These are phyloP conservation scores for Calendula officinalis DNA, from an alignment of 129 eudicot species.

Conservation along the genomic window DNA sequence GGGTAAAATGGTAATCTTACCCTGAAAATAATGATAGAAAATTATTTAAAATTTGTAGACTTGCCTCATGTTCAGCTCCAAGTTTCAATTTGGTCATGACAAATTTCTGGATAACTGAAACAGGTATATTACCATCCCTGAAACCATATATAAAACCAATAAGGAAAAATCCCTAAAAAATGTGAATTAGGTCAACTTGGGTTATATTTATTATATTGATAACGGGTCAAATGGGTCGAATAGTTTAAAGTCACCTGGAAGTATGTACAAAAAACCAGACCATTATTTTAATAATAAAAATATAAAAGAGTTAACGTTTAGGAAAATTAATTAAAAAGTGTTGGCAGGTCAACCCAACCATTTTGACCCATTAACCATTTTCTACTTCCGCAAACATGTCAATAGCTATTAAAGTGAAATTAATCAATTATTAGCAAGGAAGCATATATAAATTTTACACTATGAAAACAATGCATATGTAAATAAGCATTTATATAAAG, in stretches of 20 bases:
- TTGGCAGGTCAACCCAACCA: neutral
- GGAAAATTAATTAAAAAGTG: neutral
- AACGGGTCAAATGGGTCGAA: neutral
- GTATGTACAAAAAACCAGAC: too few species aligned
- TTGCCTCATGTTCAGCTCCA: conserved; percentile 75
- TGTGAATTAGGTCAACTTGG: neutral
- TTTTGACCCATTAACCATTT: neutral
- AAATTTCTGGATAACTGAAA: conserved; percentile 70
- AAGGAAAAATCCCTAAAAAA: neutral
- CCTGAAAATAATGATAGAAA: neutral
- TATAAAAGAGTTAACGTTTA: neutral
- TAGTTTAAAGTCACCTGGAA: too few species aligned
- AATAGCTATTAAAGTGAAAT: too few species aligned
- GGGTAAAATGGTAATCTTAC: conserved; percentile 1
- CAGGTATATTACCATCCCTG: conserved; percentile 79
- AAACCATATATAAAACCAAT: conserved; percentile 24
- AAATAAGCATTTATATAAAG: neutral
- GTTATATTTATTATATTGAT: neutral
- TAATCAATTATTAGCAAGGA: too few species aligned
- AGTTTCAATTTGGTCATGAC: conserved; percentile 70
- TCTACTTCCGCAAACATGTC: too few species aligned
- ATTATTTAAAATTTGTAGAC: neutral
- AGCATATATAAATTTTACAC: neutral
- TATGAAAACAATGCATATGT: neutral
- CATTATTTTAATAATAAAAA: too few species aligned